Base-by-base conservation (phyloP, 495 filamentous ascomycete genomes). In the Talaromyces trachyspermus region DNA sequence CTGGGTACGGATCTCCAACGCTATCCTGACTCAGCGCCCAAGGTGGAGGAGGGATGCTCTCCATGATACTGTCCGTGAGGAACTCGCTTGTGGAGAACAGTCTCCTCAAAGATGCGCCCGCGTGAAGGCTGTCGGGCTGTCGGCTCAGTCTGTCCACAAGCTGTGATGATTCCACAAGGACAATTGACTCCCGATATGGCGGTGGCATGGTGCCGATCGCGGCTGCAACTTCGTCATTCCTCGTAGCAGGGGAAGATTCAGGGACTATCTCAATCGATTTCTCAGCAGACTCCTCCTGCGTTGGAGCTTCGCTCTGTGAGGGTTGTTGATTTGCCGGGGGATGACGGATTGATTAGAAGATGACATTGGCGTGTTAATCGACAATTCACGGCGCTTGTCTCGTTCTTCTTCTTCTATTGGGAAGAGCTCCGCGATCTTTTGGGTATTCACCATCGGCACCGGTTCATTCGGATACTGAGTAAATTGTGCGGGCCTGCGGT, bases 121-220 rank as follows among this genome's bases (percentile, higher is more conserved):
- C 50, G 14, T 55, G 33, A 30, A 51, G 32, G 8, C 45, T 49
- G 33, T 22, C 30, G n/a, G 17, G 30, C 10, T 46, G 49, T 27
- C 46, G 51, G 5, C 52, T 43, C n/a, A 56, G 44, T 38, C 59
- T 58, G 24, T 69, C 68, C 5, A 59, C 61, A 5, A 63, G 59
- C 42, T 73, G 70, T 1, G 70, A 73, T 3, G 70, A 73, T 43
- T 70, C 68, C 11, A 73, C 68, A 49, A 71, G 63, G 11, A 73
- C 61, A 24, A 67, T 54, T 4, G 62, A 56, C 10, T 61, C 61
- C 18, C 49, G 59, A 10, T n/a, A 19, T 19, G 62, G 59, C 1
- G 50, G 45, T 17, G 10, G 19, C 32, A 37, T 37, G 12, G 22
- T 36, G 11, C 25, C 19, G 2, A 12, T 5, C 5, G 14, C 26